Percentiles rank a stretch among this genome's conserved stretches.
Conservation (phyloP, 2,329 filamentous ascomycete genomes). For the Phoma sp. region DNA sequence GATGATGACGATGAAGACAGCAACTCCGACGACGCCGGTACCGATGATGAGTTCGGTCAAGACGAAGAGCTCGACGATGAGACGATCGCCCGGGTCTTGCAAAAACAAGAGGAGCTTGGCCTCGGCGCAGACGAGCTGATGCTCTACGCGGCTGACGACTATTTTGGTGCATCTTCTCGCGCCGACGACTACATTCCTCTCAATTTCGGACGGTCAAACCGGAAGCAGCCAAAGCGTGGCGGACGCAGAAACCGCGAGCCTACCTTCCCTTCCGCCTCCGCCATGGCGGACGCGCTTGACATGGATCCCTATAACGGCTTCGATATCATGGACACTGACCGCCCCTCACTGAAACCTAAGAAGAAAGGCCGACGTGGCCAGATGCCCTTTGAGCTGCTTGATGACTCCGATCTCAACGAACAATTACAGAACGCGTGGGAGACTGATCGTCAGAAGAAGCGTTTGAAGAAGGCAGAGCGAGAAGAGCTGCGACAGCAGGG, state of each 20-base stretch:
- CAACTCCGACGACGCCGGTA: constrained; percentile 48
- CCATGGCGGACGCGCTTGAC: constrained; percentile 66
- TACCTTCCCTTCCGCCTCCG: constrained; percentile 61
- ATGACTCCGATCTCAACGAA: constrained; percentile 54
- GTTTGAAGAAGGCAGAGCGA: constrained; percentile 56
- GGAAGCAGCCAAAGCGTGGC: constrained; percentile 29
- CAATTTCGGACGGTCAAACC: constrained; percentile 38
- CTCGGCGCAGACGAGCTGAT: constrained; percentile 66
- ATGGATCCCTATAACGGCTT: constrained; percentile 71
- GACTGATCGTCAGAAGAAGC: constrained; percentile 56
- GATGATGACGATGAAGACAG: constrained; percentile 49
- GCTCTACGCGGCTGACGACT: constrained; percentile 61
- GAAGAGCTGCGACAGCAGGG: constrained; percentile 56
- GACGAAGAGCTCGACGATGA: constrained; percentile 63
- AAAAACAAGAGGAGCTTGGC: constrained; percentile 70
- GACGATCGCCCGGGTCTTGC: constrained; percentile 66
- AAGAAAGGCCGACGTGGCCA: constrained; percentile 68
- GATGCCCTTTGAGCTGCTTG: constrained; percentile 54
- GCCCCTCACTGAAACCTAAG: constrained; percentile 71
- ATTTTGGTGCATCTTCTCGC: constrained; percentile 40
- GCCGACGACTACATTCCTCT: constrained; percentile 14
- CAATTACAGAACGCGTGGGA: constrained; percentile 52
- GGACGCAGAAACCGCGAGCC: constrained; percentile 22
- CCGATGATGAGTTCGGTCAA: constrained; percentile 52
- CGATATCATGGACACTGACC: constrained; percentile 84